Percentiles rank a stretch among this genome's conserved stretches.
Conservation (phyloP, 2,329 filamentous ascomycete species). For the Pestalotiopsis sp. region DNA sequence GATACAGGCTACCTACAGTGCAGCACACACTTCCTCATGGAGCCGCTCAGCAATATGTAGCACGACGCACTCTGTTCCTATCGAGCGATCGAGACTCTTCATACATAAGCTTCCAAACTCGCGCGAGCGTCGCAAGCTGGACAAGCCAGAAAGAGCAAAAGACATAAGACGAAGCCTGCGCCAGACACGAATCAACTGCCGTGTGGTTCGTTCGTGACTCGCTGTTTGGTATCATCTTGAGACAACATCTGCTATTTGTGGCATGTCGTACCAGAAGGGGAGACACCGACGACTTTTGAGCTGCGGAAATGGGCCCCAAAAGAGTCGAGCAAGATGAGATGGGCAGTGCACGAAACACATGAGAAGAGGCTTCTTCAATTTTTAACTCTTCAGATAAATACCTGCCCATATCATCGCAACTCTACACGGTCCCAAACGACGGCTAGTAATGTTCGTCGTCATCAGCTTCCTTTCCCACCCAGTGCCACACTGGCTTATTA, state of each 20-base stretch:
- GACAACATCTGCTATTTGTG: conserved; percentile 2
- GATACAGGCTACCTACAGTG: no score
- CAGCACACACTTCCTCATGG: no score
- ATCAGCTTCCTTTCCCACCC: not conserved
- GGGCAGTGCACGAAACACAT: not conserved
- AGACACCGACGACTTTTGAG: not conserved
- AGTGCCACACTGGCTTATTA: not conserved
- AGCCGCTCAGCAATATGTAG: no score
- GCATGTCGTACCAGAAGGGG: not conserved
- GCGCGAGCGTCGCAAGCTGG: not conserved
- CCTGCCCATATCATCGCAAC: not conserved
- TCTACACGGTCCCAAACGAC: not conserved
- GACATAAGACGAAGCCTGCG: not conserved
- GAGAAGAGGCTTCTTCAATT: not conserved
- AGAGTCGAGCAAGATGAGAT: not conserved
- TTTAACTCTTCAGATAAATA: not conserved
- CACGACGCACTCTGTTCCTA: not conserved
- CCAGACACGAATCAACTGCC: not conserved
- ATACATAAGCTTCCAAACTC: not conserved
- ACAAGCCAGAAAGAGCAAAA: not conserved
- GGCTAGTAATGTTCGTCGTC: not conserved
- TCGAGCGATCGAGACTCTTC: not conserved
- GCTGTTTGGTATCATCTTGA: conserved; percentile 10
- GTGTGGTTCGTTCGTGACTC: conserved; percentile 4
- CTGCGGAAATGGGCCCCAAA: not conserved